Evolutionary conservation across 495 filamentous ascomycete genomes (phyloP).

Genomic region (Umbilicaria muhlenbergii): DNA sequence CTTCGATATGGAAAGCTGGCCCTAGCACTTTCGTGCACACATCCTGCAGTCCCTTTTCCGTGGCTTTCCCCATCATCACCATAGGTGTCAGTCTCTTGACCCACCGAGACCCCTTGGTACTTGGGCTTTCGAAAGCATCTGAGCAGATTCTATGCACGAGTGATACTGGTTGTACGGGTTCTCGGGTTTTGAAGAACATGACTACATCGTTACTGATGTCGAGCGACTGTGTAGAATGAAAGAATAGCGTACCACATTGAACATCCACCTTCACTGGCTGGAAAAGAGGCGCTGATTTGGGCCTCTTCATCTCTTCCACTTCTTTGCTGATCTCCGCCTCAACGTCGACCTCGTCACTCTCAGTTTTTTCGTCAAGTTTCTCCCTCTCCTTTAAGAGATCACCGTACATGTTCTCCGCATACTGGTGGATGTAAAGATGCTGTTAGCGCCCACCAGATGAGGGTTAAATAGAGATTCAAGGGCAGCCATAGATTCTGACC

Average conservation of each 20-base stretch:
- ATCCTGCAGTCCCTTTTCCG: slow-evolving; percentile 55
- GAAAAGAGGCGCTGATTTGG: slow-evolving; percentile 32
- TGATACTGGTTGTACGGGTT: slow-evolving; percentile 64
- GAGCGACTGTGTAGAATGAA: background rate
- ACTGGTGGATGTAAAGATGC: slow-evolving; percentile 22
- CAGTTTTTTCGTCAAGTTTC: slow-evolving; percentile 21
- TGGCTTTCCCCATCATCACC: slow-evolving; percentile 58
- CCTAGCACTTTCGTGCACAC: slow-evolving; percentile 55
- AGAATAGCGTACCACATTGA: slow-evolving; percentile 46
- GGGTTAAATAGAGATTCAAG: background rate
- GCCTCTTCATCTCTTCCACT: slow-evolving; percentile 45
- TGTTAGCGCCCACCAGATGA: background rate
- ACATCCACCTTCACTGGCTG: slow-evolving; percentile 54
- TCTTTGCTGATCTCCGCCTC: slow-evolving; percentile 72
- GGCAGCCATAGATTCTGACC: slow-evolving; percentile 4
- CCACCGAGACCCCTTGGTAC: slow-evolving; percentile 50
- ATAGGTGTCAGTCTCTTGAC: slow-evolving; percentile 79
- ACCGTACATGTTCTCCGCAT: slow-evolving; percentile 41
- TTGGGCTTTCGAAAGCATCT: slow-evolving; percentile 37
- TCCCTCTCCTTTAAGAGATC: slow-evolving; percentile 14
- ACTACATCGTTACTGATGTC: slow-evolving; percentile 5
- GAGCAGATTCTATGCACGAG: slow-evolving; percentile 62
- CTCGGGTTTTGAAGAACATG: slow-evolving; percentile 45
- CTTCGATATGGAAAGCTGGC: slow-evolving; percentile 52
- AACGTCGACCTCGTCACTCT: slow-evolving; percentile 47